Conservation (phyloP, 768 basidiomycete species). For the Inosperma sp. region DNA sequence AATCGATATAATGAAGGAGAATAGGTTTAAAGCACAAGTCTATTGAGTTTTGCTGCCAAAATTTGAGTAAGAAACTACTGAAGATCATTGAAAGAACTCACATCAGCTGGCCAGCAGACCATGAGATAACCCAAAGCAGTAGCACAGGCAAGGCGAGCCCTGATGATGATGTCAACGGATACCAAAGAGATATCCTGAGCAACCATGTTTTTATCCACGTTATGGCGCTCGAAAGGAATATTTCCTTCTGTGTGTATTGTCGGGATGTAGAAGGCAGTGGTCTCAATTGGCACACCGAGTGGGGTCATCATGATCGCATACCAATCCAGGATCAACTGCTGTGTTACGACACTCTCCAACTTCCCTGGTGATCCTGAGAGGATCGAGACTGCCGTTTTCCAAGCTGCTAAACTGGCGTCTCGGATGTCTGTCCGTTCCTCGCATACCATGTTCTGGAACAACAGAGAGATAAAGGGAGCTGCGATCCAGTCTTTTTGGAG, state of each 20-base stretch:
- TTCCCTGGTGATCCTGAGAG: conserved; percentile 42
- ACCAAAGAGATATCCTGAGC: conserved; percentile 85
- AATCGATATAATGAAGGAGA: conserved; percentile 74
- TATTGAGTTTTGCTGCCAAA: conserved; percentile 33
- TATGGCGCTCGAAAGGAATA: conserved; percentile 64
- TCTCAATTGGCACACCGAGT: conserved; percentile 72
- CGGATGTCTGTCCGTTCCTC: conserved; percentile 89
- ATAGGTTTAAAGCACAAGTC: conserved; percentile 73
- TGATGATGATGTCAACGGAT: conserved; percentile 66
- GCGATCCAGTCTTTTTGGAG: conserved; percentile 80
- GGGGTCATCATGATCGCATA: conserved; percentile 88
- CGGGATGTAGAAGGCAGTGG: conserved; percentile 63
- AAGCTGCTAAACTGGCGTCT: conserved; percentile 62
- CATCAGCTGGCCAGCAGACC: conserved; percentile 60
- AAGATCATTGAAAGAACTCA: conserved; percentile 28
- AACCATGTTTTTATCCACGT: conserved; percentile 95
- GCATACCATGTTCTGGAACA: conserved; percentile 91
- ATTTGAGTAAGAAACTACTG: background rate
- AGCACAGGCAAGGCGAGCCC: conserved; percentile 75
- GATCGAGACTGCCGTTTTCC: conserved; percentile 65
- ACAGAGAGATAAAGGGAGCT: conserved; percentile 68
- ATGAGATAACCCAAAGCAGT: conserved; percentile 71
- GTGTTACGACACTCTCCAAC: conserved; percentile 51
- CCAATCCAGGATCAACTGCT: conserved; percentile 73
- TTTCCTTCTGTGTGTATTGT: conserved; percentile 44